phyloP scores from a whole-genome alignment of 2,329 filamentous ascomycete genomes.

The Xylaria sp. region DNA sequence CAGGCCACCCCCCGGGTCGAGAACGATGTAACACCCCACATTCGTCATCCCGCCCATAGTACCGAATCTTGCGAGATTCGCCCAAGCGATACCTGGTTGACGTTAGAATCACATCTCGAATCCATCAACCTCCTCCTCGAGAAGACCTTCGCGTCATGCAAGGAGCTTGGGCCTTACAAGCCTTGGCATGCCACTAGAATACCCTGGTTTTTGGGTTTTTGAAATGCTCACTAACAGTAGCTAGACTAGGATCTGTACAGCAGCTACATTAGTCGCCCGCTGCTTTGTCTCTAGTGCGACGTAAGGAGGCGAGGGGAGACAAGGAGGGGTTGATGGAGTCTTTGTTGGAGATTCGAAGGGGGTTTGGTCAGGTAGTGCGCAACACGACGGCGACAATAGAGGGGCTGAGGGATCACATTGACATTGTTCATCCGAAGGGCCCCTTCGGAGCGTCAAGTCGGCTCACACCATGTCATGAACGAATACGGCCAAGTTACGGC shows the following conservation, averaged over 20 bases:
- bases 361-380: too few species aligned
- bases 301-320: neutral
- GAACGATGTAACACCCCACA: conserved; percentile 20
- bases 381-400: neutral
- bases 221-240: neutral
- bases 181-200: conserved; percentile 16
- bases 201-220: neutral
- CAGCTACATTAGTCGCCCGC: neutral
- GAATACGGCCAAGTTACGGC: neutral
- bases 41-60: neutral
- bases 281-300: neutral
- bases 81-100: neutral
- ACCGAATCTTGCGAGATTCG: neutral
- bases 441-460: neutral
- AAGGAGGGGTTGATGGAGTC: conserved; percentile 12
- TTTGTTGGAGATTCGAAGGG: neutral
- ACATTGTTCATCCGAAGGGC: neutral
- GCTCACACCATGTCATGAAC: neutral
- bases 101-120: neutral
- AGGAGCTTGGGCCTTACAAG: conserved; percentile 8
- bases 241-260: neutral
- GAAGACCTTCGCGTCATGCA: conserved; percentile 18
- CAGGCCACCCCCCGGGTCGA: neutral
- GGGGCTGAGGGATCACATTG: neutral
- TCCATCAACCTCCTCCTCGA: neutral